Percentiles rank a stretch among this genome's conserved stretches.
phyloP scores from a whole-genome alignment of 441 rosid species.

The Hura crepitans region DNA sequence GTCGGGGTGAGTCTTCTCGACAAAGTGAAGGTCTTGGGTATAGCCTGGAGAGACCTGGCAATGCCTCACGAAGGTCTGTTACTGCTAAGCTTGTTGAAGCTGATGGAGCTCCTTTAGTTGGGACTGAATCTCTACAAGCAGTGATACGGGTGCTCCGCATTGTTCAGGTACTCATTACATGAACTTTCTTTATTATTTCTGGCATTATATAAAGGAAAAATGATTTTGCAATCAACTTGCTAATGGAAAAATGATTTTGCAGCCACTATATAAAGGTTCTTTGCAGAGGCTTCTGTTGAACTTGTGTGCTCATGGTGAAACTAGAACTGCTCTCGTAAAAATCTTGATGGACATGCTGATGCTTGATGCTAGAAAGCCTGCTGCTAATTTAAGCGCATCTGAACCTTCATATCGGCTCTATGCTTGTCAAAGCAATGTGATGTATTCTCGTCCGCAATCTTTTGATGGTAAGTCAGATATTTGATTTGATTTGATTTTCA shows the following conservation, averaged over 20 bases:
- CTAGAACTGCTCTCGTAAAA: slow-evolving; percentile 73
- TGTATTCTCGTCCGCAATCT: slow-evolving; percentile 93
- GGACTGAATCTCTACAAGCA: slow-evolving; percentile 72
- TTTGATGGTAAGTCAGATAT: slow-evolving; percentile 60
- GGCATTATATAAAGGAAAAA: too few relatives aligned
- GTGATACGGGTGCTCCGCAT: slow-evolving; percentile 87
- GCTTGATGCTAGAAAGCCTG: slow-evolving; percentile 64
- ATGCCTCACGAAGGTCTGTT: slow-evolving; percentile 60
- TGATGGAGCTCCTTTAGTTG: slow-evolving; percentile 88
- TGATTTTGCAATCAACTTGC: slow-evolving; percentile 17
- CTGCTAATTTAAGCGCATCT: slow-evolving; percentile 37
- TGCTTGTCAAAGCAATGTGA: slow-evolving; percentile 88
- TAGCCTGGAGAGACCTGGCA: slow-evolving; percentile 58
- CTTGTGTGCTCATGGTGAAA: slow-evolving; percentile 84
- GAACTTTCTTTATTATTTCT: too few relatives aligned
- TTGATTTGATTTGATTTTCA: slow-evolving; percentile 18
- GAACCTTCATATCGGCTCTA: slow-evolving; percentile 85
- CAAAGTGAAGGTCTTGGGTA: slow-evolving; percentile 74
- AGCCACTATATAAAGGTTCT: slow-evolving; percentile 95
- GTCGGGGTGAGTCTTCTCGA: slow-evolving; percentile 93
- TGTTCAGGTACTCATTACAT: slow-evolving; percentile 65
- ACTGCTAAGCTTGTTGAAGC: slow-evolving; percentile 77
- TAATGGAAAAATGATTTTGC: slow-evolving; percentile 26
- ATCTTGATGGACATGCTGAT: slow-evolving; percentile 89
- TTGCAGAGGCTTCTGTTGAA: slow-evolving; percentile 93